These are phyloP conservation scores for Neostapfia colusana DNA, from an alignment of 176 grass and related monocot genomes.

Conservation along the genomic window DNA sequence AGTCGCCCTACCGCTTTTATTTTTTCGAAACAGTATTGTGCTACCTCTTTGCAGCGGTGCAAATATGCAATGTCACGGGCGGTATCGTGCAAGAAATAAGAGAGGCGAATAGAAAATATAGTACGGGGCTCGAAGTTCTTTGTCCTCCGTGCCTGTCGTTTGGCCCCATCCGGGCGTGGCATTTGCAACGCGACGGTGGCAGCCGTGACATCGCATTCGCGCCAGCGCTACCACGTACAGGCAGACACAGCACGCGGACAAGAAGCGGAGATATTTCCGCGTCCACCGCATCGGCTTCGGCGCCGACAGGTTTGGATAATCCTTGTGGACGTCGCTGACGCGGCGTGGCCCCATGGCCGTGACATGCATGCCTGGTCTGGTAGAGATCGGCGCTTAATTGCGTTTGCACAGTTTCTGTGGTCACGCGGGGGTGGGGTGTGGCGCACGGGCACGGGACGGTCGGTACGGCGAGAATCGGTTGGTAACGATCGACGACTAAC, in stretches of 20 bases:
- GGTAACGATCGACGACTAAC: not conserved
- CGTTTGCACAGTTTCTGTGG: not conserved
- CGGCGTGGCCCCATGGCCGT: not conserved
- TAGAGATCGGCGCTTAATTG: not conserved
- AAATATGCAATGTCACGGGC: not conserved
- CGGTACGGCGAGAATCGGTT: not conserved
- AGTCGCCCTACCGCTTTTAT: too few relatives aligned
- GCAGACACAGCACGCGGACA: conserved; percentile 7
- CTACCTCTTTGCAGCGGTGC: not conserved
- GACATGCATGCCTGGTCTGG: not conserved
- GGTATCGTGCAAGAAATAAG: too few relatives aligned
- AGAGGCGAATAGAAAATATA: not conserved
- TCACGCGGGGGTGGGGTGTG: not conserved
- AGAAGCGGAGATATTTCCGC: not conserved
- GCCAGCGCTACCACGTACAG: not conserved
- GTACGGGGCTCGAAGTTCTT: not conserved
- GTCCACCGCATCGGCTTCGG: conserved; percentile 6
- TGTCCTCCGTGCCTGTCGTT: not conserved
- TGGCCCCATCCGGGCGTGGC: not conserved
- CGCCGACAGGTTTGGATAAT: conserved; percentile 21
- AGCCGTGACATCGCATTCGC: conserved; percentile 20
- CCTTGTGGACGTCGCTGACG: not conserved
- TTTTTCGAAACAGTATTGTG: too few relatives aligned
- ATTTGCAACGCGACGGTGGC: not conserved
- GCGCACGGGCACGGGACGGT: conserved; percentile 1